These are phyloP conservation scores for Aspergillus pseudoglaucus DNA, from an alignment of 2,329 filamentous ascomycete genomes.

Conservation along the genomic window DNA sequence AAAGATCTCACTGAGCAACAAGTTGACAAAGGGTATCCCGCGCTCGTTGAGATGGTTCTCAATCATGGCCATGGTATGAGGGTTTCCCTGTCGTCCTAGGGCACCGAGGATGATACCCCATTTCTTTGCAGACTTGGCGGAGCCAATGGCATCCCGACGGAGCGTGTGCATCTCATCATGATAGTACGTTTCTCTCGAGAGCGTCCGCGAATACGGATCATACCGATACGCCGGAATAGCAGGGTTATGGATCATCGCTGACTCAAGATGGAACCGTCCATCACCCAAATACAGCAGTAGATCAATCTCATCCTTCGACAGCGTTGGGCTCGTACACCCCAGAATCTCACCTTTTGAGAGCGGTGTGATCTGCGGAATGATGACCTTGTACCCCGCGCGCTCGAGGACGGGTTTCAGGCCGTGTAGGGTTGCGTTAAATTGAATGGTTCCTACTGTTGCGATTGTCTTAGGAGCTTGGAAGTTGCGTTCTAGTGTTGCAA, in stretches of 20 bases:
- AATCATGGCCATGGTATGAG: conserved; percentile 81
- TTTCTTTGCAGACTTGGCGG: conserved; percentile 70
- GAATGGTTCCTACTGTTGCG: conserved; percentile 91
- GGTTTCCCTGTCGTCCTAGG: conserved; percentile 89
- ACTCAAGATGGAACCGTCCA: conserved; percentile 91
- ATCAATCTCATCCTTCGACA: conserved; percentile 59
- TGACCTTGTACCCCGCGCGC: conserved; percentile 72
- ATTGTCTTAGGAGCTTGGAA: conserved; percentile 79
- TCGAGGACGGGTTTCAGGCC: conserved; percentile 72
- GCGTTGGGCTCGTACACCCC: conserved; percentile 85
- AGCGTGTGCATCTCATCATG: conserved; percentile 85
- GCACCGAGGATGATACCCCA: conserved; percentile 95
- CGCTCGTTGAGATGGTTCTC: conserved; percentile 66
- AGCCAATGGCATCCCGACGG: conserved; percentile 67
- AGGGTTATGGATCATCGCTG: conserved; percentile 98
- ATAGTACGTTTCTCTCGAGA: conserved; percentile 86
- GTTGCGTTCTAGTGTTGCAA: conserved; percentile 82
- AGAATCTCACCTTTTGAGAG: conserved; percentile 92
- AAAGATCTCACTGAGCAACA: conserved; percentile 91
- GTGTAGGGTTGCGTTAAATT: conserved; percentile 97
- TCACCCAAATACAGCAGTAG: conserved; percentile 85
- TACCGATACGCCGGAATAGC: conserved; percentile 86
- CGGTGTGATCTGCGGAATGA: conserved; percentile 88
- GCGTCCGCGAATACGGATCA: conserved; percentile 86
- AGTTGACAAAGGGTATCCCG: conserved; percentile 74